Base-by-base conservation (phyloP, 1,139 yeast genomes). In the Scheffersomyces titani region DNA sequence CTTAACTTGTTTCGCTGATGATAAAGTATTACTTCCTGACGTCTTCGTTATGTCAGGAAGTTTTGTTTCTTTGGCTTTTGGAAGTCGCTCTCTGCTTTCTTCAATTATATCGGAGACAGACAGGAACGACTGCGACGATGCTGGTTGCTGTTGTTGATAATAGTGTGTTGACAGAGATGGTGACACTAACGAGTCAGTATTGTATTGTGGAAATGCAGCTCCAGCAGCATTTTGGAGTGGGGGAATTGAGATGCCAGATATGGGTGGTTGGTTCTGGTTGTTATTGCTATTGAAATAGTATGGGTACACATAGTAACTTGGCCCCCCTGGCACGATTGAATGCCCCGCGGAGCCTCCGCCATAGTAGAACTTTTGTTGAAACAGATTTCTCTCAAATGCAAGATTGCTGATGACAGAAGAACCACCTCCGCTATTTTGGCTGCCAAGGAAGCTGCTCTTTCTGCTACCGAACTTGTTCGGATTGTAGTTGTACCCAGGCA, bases 371-470 rank as follows among this genome's bases (percentile, higher is more conserved):
- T 72, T 70, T 48, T 73, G 77, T 56, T 75, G 79, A 53, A 72
- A 68, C 65, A 70, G 71, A 55, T 72, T 74, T 52, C 78, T 62
- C 60, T 75, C 80, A 59, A 72, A 71, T 7, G 78, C 80, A 51
- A 76, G 65, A 47, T 63, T 62, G 24, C 60, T 63, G 30, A 63
- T 51, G 47, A 58, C 57, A 5, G 62, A 57, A 6, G 50, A 19
- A 58, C 59, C 63, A 19, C 51, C 59, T 44, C 52, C 58, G 19
- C 44, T 52, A 40, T 51, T 58, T 19, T 49, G 49, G 9, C 54
- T 21, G 40, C 58, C 63, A 19, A 51, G 60, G 48, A 52, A 59
- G 21, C 46, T 53, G 48, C 51, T 57, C 19, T 47, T 51, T 6
- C 55, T 20, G 47, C 24, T 20, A 19, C 22, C 22, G 19, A 11